Evolutionary conservation across 371 early-diverging fungal species (phyloP).

Genomic region (Choanephora cucurbitarum): DNA sequence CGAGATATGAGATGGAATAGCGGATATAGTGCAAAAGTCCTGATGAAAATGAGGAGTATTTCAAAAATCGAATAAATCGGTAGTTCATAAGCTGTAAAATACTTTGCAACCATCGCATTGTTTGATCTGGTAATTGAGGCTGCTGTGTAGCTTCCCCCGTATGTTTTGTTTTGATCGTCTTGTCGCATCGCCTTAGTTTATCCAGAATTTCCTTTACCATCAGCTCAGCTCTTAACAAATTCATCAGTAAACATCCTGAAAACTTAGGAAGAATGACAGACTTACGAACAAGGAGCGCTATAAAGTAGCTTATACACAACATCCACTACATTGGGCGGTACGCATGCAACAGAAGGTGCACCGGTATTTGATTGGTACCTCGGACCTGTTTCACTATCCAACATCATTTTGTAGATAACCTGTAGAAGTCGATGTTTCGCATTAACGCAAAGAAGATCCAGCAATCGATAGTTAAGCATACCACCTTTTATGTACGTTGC

Average conservation of each 20-base stretch:
- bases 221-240: constrained; percentile 55
- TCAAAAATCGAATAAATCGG: constrained; percentile 57
- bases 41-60: constrained; percentile 50
- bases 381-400: constrained; percentile 69
- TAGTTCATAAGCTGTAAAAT: constrained; percentile 78
- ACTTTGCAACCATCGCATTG: constrained; percentile 76
- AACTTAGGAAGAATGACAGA: constrained; percentile 1
- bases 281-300: constrained; percentile 79
- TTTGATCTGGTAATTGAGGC: constrained; percentile 48
- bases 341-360: constrained; percentile 51
- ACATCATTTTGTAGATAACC: constrained; percentile 81
- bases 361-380: constrained; percentile 57
- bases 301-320: constrained; percentile 76
- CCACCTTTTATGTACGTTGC: constrained; percentile 78
- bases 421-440: constrained; percentile 73
- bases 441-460: constrained; percentile 73
- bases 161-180: constrained; percentile 47
- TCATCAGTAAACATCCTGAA: background rate
- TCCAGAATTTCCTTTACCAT: constrained; percentile 79
- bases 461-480: constrained; percentile 58
- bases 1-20: constrained; percentile 62
- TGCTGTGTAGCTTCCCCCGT: constrained; percentile 12
- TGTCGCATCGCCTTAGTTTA: constrained; percentile 72
- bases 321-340: constrained; percentile 78
- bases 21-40: constrained; percentile 65